Percentiles rank a stretch among this genome's conserved stretches.
Conservation (phyloP, 1,139 yeast species). For the Insectozyma bohioensis region DNA sequence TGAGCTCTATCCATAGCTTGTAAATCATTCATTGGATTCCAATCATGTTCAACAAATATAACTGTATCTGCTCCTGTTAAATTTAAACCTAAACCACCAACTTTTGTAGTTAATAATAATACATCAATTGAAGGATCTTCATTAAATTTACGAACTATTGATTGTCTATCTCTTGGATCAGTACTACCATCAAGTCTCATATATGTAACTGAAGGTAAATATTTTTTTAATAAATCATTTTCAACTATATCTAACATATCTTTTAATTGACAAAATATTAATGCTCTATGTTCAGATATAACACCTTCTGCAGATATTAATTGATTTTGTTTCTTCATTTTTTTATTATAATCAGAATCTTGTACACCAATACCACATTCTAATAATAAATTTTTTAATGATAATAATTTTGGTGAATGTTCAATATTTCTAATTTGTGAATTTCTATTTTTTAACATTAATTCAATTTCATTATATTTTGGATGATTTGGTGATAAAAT, state of each 20-base stretch:
- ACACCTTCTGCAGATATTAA: slow-evolving; percentile 61
- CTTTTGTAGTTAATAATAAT: slow-evolving; percentile 87
- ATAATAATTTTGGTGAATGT: slow-evolving; percentile 88
- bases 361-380: slow-evolving; percentile 93
- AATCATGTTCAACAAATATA: slow-evolving; percentile 96
- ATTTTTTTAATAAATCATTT: slow-evolving; percentile 75
- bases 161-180: slow-evolving; percentile 90
- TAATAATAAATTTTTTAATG: slow-evolving; percentile 73
- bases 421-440: slow-evolving; percentile 68
- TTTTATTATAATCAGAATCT: slow-evolving; percentile 42
- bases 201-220: slow-evolving; percentile 88
- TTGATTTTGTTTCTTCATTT: slow-evolving; percentile 27
- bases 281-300: slow-evolving; percentile 92
- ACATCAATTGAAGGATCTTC: slow-evolving; percentile 98
- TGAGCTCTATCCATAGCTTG: slow-evolving; percentile 99
- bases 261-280: slow-evolving; percentile 93
- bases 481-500: slow-evolving; percentile 89
- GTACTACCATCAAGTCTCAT: slow-evolving; percentile 95
- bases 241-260: slow-evolving; percentile 98
- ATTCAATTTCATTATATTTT: slow-evolving; percentile 63
- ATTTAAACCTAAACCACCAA: slow-evolving; percentile 96
- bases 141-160: slow-evolving; percentile 87
- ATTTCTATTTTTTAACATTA: slow-evolving; percentile 57
- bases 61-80: slow-evolving; percentile 99
- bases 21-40: slow-evolving; percentile 99